Conservation (phyloP, 2,329 filamentous ascomycete species). For the Trichoderma cornu-damae region DNA sequence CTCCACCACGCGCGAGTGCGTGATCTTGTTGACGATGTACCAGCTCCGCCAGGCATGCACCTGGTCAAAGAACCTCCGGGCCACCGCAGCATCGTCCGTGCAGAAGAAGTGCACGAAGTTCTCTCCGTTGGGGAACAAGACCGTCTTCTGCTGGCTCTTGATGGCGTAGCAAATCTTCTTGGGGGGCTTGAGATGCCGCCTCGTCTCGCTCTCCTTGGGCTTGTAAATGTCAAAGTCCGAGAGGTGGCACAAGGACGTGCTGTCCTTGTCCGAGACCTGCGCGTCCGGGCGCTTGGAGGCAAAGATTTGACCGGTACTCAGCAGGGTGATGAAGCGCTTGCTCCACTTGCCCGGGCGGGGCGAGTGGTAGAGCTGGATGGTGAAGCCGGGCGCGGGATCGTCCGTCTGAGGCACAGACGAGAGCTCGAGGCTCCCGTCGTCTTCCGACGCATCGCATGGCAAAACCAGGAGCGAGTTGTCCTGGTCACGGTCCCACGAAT, state of each 20-base stretch:
- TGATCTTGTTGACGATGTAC: constrained; percentile 75
- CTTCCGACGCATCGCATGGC: constrained; percentile 51
- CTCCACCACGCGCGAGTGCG: constrained; percentile 40
- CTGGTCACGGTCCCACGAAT: constrained; percentile 81
- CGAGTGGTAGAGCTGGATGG: constrained; percentile 72
- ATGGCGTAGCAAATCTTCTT: constrained; percentile 82
- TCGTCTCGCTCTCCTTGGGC: constrained; percentile 61
- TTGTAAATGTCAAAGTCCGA: constrained; percentile 91
- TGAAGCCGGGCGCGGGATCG: constrained; percentile 60
- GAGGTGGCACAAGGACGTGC: constrained; percentile 69
- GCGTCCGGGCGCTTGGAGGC: constrained; percentile 66
- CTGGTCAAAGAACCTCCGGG: constrained; percentile 62
- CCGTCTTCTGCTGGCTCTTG: constrained; percentile 86
- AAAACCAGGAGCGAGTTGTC: constrained; percentile 70
- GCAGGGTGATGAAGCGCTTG: constrained; percentile 73
- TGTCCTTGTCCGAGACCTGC: constrained; percentile 58
- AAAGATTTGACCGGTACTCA: constrained; percentile 65
- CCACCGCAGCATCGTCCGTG: constrained; percentile 64
- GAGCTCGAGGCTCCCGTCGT: constrained; percentile 58
- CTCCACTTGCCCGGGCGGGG: constrained; percentile 81
- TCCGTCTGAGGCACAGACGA: constrained; percentile 53
- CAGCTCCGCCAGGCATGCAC: constrained; percentile 85
- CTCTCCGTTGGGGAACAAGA: constrained; percentile 72
- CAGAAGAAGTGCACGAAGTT: constrained; percentile 93
- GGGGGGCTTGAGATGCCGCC: constrained; percentile 71